Base-by-base conservation (phyloP, 768 basidiomycete genomes). In the Lyophyllum decastes region DNA sequence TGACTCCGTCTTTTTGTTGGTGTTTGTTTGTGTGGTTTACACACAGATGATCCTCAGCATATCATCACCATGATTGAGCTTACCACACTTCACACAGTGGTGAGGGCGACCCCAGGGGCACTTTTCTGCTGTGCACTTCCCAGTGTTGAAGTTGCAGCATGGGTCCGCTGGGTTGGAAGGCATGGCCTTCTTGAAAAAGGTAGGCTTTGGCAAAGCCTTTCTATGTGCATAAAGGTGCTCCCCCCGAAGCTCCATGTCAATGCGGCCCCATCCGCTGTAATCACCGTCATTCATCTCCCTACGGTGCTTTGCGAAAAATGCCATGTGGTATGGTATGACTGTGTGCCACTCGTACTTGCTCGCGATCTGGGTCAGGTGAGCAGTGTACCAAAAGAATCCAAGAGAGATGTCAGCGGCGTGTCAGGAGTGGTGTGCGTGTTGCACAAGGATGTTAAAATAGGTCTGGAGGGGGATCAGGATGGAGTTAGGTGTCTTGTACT, bases 401-500 rank as follows among this genome's bases (percentile, higher is more conserved):
- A 12, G 12, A 2, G 44, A 21, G 24, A 45, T 26, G 9, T 11
- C 10, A 10, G 30, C 30, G 30, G 30, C 4, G 30, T 10, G 30
- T 10, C 30, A 5, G 30, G 30, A 30, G 30, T 30, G 30, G 10
- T 30, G 30, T 30, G 26, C 19, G 21, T 54, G 52, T 5, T 30
- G 26, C 4, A 17, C 9, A 17, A 54, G 53, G 24, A 46, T 27
- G n/a, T 10, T 14, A 14, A 54, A 46, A 11, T 54, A 54, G 9
- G 19, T 24, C 21, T n/a, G 43, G 22, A 54, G 45, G 21, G 45
- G 53, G 27, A 47, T 25, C n/a, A 46, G 17, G 19, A 54, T 27
- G 27, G 53, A 24, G 45, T 46, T 34, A 3, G 53, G 53, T 6
- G 53, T 46, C 14, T 46, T 46, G 33, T 54, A 54, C 6, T 54